These are phyloP conservation scores for Mentha longifolia DNA, from an alignment of 257 asterid species.

Conservation along the genomic window DNA sequence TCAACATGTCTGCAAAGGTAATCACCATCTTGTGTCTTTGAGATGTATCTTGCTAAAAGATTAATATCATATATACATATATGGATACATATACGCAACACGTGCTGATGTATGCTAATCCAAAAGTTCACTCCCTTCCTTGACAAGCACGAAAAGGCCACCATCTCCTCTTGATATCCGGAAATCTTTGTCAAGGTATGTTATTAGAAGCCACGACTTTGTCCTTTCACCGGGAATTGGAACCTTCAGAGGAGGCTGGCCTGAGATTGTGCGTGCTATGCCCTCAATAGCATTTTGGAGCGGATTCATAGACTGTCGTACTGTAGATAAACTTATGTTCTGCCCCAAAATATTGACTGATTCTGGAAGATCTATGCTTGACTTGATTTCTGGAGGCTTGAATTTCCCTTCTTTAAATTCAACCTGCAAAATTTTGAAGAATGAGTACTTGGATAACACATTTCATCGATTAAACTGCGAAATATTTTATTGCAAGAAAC, in stretches of 20 bases:
- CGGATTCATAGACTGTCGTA: conserved; percentile 74
- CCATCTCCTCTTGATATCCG: conserved; percentile 97
- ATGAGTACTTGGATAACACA: not conserved
- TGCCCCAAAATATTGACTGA: conserved; percentile 72
- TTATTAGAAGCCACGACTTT: conserved; percentile 78
- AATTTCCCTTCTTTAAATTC: conserved; percentile 85
- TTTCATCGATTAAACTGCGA: not conserved
- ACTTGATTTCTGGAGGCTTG: conserved; percentile 89
- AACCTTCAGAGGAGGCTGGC: conserved; percentile 83
- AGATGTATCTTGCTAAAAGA: not conserved
- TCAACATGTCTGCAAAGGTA: not conserved
- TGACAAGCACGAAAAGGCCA: conserved; percentile 89
- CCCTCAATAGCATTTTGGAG: conserved; percentile 66
- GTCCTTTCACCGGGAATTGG: conserved; percentile 81
- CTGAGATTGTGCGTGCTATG: conserved; percentile 72
- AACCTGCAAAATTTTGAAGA: conserved; percentile 50
- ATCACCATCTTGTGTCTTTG: not conserved
- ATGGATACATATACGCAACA: not conserved
- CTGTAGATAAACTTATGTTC: conserved; percentile 62
- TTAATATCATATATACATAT: not conserved
- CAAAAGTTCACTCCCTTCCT: conserved; percentile 84
- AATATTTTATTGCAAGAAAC: not conserved
- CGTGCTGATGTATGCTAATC: conserved; percentile 44
- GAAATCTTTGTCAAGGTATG: conserved; percentile 87
- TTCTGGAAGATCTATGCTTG: conserved; percentile 80